phyloP scores from a whole-genome alignment of 169 alveolate species.

The Plasmodium yoelii region DNA sequence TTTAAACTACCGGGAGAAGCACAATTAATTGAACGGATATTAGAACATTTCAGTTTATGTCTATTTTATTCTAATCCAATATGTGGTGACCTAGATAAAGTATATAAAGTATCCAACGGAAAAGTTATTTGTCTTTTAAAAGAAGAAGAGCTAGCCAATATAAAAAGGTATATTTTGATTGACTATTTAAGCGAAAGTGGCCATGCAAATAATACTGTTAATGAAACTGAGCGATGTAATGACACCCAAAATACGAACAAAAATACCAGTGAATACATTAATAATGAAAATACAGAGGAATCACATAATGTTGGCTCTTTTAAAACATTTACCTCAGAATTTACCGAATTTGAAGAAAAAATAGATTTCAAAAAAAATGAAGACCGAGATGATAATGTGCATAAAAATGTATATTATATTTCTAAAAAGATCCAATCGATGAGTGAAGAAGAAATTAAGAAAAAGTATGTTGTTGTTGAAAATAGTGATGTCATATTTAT shows the following conservation, averaged over 20 bases:
- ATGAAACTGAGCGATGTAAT: background rate
- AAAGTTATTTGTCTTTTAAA: constrained; percentile 31
- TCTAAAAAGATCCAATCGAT: constrained; percentile 46
- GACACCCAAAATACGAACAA: background rate
- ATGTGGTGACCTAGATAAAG: constrained; percentile 50
- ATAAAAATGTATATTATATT: constrained; percentile 36
- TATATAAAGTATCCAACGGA: constrained; percentile 28
- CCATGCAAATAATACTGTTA: background rate
- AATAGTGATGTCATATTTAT: constrained; percentile 90
- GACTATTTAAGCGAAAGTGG: constrained; percentile 85
- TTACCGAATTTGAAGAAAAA: constrained; percentile 9
- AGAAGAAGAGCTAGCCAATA: constrained; percentile 58
- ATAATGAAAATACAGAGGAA: constrained; percentile 3
- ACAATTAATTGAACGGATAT: constrained; percentile 92
- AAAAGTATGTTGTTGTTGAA: constrained; percentile 79
- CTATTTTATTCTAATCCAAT: constrained; percentile 72
- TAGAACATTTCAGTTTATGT: constrained; percentile 82
- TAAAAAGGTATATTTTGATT: constrained; percentile 83
- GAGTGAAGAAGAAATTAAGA: constrained; percentile 74
- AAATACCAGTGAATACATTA: constrained; percentile 12
- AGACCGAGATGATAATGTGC: constrained; percentile 57
- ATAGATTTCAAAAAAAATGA: constrained; percentile 45
- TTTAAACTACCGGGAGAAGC: constrained; percentile 94
- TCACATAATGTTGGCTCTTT: constrained; percentile 36
- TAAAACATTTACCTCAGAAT: background rate